These are phyloP conservation scores for Podaxis sp. DNA, from an alignment of 768 basidiomycete genomes.

Conservation along the genomic window DNA sequence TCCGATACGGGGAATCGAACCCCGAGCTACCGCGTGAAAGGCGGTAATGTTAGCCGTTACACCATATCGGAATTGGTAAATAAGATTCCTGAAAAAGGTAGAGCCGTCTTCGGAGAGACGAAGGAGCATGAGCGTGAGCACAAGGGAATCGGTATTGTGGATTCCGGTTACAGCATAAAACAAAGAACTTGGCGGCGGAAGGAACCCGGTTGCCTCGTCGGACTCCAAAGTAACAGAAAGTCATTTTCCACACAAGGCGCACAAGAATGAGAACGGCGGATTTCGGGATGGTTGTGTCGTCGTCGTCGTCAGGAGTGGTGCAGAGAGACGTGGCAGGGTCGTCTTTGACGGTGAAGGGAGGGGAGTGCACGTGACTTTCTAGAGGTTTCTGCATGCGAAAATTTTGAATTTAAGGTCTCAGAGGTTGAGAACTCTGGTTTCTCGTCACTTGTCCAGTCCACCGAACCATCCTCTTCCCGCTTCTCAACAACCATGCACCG, in stretches of 20 bases:
- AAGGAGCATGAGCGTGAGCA: neutral
- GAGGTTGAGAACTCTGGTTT: neutral
- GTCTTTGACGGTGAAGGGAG: constrained; percentile 2
- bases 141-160: no score
- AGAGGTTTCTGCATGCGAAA: constrained; percentile 11
- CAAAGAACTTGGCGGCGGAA: no score
- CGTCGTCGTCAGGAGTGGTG: neutral
- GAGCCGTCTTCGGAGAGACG: neutral
- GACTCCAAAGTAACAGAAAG: neutral
- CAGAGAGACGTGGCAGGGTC: constrained; percentile 17
- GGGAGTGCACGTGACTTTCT: constrained; percentile 20
- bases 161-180: no score
- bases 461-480: neutral
- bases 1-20: constrained; percentile 33
- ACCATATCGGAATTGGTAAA: constrained; percentile 38
- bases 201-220: no score
- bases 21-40: constrained; percentile 45
- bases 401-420: constrained; percentile 5
- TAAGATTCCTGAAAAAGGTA: neutral
- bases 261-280: neutral
- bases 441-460: constrained; percentile 1
- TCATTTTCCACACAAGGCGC: constrained; percentile 1
- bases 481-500: constrained; percentile 59
- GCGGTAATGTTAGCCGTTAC: constrained; percentile 61
- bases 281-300: neutral